phyloP scores from a whole-genome alignment of 768 basidiomycete genomes.

The Lactarius hengduanensis region DNA sequence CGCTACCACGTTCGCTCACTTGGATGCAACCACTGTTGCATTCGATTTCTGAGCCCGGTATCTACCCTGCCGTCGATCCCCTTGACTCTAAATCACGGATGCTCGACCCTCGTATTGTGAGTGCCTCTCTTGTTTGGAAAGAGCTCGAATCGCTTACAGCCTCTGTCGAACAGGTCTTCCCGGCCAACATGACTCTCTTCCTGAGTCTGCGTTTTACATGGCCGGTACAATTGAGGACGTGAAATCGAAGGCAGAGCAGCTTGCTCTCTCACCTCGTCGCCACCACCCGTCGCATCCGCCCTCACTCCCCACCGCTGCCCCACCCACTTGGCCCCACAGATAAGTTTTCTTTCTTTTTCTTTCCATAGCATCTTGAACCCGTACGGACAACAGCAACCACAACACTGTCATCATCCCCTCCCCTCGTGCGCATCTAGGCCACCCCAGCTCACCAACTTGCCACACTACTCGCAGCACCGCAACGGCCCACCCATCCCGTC shows the following conservation, averaged over 20 bases:
- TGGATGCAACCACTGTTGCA: slow-evolving; percentile 99
- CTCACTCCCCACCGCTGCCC: too few relatives aligned
- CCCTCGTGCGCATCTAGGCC: too few relatives aligned
- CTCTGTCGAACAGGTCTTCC: slow-evolving; percentile 44
- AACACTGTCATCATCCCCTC: too few relatives aligned
- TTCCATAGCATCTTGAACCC: too few relatives aligned
- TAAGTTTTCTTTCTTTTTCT: too few relatives aligned
- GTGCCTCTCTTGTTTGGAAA: slow-evolving; percentile 32
- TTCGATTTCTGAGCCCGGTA: slow-evolving; percentile 97
- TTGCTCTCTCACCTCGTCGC: slow-evolving; percentile 44
- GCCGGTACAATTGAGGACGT: slow-evolving; percentile 96
- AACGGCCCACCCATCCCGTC: too few relatives aligned
- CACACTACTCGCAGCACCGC: too few relatives aligned
- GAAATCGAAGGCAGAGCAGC: slow-evolving; percentile 95
- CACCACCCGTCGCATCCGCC: too few relatives aligned
- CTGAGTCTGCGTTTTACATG: slow-evolving; percentile 99
- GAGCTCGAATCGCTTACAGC: slow-evolving; percentile 1
- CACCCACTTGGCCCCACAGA: too few relatives aligned
- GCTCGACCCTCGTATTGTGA: slow-evolving; percentile 98
- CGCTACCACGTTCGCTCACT: slow-evolving; percentile 98
- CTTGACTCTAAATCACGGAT: slow-evolving; percentile 99
- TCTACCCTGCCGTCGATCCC: slow-evolving; percentile 99
- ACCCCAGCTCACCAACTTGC: too few relatives aligned
- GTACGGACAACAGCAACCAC: too few relatives aligned
- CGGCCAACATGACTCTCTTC: slow-evolving; percentile 80